Evolutionary conservation across 768 basidiomycete genomes (phyloP), one percentile per base, ranked within the genome.

Genomic region (Cystobasidium onofrii): DNA sequence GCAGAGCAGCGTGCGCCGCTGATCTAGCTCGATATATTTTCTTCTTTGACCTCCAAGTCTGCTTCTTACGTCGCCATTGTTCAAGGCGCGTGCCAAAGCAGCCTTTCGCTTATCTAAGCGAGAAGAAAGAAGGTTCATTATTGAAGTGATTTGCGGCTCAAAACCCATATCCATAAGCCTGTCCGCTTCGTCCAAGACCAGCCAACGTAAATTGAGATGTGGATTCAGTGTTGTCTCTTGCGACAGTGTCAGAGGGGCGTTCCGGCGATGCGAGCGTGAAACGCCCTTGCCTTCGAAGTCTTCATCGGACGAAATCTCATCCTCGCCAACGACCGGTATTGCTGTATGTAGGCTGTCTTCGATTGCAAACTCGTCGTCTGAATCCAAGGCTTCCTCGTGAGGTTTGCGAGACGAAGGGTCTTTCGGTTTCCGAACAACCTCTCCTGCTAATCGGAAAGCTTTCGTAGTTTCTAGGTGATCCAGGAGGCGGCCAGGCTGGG

Each of bases 111-210:
- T 55, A 20, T 60, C 50, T 7, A 94, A 84, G 76, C 87, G 88
- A 64, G 86, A 82, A 64, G 97, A 92, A 25, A 99, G 81, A 12
- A 89, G 88, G 78, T 88, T 86, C 41, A 98, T 83, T 76, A 98
- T 96, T 0, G 91, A 92, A 71, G 86, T 87, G 78, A 99, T 90
- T 0, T 92, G 91, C 79, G 98, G 93, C 80, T 96, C 94, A 76
- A 99, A 99, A 0, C 96, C 96, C 52, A 98, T 87, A 76, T 98
- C 94, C 94, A 98, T 98, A 64, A 99, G 83, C 50, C 93, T 85
- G 82, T 99, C 96, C 6, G 95, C 94, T 83, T 99, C 96, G 80
- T 99, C 96, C 29, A 98, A 86, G 10, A 99, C 88, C 34, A 99
- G 85, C 92, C 95, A 99, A 60, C 91, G 87, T 80, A 79, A 64